Evolutionary conservation across 169 alveolate species (phyloP).

Genomic region (Plasmodium gaboni): DNA sequence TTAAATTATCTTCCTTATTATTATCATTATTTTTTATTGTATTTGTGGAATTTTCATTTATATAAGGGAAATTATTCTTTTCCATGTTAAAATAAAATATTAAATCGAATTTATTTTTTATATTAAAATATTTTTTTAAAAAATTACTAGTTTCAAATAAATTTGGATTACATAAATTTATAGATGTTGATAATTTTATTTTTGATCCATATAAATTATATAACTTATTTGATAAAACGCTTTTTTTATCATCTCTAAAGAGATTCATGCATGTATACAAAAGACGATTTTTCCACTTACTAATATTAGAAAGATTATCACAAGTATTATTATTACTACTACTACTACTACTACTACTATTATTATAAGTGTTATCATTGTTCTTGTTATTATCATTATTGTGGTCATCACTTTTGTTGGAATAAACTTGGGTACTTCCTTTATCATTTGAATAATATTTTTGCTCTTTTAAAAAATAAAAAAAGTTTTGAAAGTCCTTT

Average conservation of each 20-base stretch:
- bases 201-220: slow-evolving; percentile 57
- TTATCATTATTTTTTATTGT: too few species aligned
- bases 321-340: too few species aligned
- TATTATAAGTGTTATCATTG: too few species aligned
- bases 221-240: slow-evolving; percentile 29
- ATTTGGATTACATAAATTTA: slow-evolving; percentile 32
- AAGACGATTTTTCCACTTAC: slow-evolving; percentile 12
- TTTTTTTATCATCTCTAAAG: slow-evolving; percentile 11
- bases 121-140: slow-evolving; percentile 41
- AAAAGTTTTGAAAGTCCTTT: slow-evolving; percentile 52
- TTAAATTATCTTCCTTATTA: neutral
- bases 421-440: too few species aligned
- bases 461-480: slow-evolving; percentile 30
- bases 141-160: slow-evolving; percentile 45
- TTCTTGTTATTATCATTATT: too few species aligned
- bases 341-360: too few species aligned
- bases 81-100: slow-evolving; percentile 41
- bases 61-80: slow-evolving; percentile 1
- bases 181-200: slow-evolving; percentile 32
- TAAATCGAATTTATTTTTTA: slow-evolving; percentile 63
- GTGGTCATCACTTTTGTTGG: too few species aligned
- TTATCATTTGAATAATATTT: neutral
- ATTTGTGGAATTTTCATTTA: neutral
- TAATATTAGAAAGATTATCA: neutral
- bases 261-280: slow-evolving; percentile 5